Conservation (phyloP, 768 basidiomycete genomes). For the Xerocomus spinulosus region DNA sequence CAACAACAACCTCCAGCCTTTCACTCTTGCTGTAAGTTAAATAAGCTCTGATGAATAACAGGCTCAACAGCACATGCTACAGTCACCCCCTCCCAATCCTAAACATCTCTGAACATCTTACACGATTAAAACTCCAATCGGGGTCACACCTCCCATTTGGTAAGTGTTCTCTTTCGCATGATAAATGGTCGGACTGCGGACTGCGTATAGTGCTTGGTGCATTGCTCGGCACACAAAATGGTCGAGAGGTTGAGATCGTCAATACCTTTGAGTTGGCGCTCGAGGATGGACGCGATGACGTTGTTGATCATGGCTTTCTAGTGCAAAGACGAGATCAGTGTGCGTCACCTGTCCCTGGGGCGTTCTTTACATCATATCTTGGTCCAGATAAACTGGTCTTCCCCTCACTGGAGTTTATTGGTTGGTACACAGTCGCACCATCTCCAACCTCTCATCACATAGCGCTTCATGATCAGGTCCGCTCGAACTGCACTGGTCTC, state of each 20-base stretch:
- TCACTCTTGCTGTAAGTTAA: constrained; percentile 65
- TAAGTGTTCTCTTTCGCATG: constrained; percentile 29
- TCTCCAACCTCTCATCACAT: constrained; percentile 72
- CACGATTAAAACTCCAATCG: constrained; percentile 74
- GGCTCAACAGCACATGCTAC: constrained; percentile 19
- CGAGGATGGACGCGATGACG: constrained; percentile 49
- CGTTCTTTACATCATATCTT: constrained; percentile 5
- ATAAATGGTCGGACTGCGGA: not conserved
- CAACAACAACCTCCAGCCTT: constrained; percentile 67
- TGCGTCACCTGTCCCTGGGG: constrained; percentile 28
- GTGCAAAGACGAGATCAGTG: constrained; percentile 86
- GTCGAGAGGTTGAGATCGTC: constrained; percentile 93
- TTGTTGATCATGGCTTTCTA: constrained; percentile 79
- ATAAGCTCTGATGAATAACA: not conserved
- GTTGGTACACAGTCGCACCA: constrained; percentile 93
- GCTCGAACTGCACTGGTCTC: not conserved
- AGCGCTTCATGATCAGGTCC: constrained; percentile 79
- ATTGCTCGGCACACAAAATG: constrained; percentile 88
- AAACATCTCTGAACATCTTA: constrained; percentile 94
- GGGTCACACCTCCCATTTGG: constrained; percentile 60
- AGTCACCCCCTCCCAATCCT: constrained; percentile 96
- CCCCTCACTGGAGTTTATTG: constrained; percentile 94
- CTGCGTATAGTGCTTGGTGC: constrained; percentile 77
- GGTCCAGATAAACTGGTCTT: constrained; percentile 92
- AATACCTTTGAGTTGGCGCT: constrained; percentile 89